Conservation (phyloP, 2,329 filamentous ascomycete species). For the Aspergillus piperis region DNA sequence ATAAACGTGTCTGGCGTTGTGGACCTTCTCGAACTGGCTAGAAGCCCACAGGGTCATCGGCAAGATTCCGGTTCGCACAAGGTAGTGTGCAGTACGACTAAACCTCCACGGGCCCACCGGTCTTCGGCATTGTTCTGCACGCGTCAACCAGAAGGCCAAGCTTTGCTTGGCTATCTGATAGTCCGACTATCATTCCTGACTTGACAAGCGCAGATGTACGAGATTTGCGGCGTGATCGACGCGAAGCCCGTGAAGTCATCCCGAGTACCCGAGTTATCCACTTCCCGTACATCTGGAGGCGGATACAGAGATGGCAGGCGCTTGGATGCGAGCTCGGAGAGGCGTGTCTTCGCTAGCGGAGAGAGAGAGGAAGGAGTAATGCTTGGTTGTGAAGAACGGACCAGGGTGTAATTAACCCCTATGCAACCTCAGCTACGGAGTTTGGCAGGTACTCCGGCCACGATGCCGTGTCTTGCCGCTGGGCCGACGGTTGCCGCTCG, state of each 20-base stretch:
- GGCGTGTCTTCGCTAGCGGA: background rate
- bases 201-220: background rate
- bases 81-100: background rate
- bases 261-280: background rate
- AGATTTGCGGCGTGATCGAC: background rate
- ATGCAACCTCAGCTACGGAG: background rate
- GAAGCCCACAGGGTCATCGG: background rate
- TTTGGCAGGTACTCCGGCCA: background rate
- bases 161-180: background rate
- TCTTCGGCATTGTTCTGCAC: background rate
- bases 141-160: background rate
- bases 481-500: conserved; percentile 8
- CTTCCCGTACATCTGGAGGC: background rate
- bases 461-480: conserved; percentile 6
- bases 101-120: background rate
- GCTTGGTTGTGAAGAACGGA: background rate
- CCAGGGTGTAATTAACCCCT: background rate
- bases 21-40: conserved; percentile 4
- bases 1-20: background rate
- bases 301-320: background rate
- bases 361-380: background rate
- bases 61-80: background rate
- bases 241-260: background rate
- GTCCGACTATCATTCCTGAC: background rate
- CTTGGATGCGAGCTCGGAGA: background rate